These are phyloP conservation scores for Sicyos edulis DNA, from an alignment of 306 rosid species.

Conservation along the genomic window DNA sequence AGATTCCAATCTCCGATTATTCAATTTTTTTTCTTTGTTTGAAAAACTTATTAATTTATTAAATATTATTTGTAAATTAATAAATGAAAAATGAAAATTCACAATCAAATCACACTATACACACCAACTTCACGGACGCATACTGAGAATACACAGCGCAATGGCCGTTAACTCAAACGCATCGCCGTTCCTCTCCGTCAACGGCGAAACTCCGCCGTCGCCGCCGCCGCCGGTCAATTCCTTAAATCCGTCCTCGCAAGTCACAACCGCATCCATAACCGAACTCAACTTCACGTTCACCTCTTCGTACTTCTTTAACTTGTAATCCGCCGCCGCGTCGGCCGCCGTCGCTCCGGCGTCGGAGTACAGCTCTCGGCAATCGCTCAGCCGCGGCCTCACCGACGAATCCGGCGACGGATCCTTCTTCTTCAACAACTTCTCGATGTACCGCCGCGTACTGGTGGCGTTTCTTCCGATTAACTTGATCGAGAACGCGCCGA, in stretches of 20 bases:
- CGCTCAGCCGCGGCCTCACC: constrained; percentile 37
- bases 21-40: too few species aligned
- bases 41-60: too few species aligned
- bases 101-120: background rate
- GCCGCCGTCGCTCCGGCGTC: constrained; percentile 35
- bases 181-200: constrained; percentile 46
- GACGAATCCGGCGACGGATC: constrained; percentile 15
- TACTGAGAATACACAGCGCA: constrained; percentile 51
- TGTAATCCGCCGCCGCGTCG: constrained; percentile 38
- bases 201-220: constrained; percentile 34
- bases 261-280: constrained; percentile 42
- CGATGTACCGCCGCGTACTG: constrained; percentile 31
- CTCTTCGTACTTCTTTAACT: constrained; percentile 34
- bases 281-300: constrained; percentile 44
- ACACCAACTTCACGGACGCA: constrained; percentile 23
- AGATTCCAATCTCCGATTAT: too few species aligned
- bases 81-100: too few species aligned
- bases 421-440: constrained; percentile 31
- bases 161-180: constrained; percentile 52
- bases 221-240: constrained; percentile 21
- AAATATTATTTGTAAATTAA: background rate
- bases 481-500: constrained; percentile 48
- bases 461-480: constrained; percentile 40
- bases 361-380: constrained; percentile 50
- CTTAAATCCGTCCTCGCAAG: constrained; percentile 74